phyloP scores from a whole-genome alignment of 495 filamentous ascomycete genomes.

The Podospora bellae-mahoneyi region DNA sequence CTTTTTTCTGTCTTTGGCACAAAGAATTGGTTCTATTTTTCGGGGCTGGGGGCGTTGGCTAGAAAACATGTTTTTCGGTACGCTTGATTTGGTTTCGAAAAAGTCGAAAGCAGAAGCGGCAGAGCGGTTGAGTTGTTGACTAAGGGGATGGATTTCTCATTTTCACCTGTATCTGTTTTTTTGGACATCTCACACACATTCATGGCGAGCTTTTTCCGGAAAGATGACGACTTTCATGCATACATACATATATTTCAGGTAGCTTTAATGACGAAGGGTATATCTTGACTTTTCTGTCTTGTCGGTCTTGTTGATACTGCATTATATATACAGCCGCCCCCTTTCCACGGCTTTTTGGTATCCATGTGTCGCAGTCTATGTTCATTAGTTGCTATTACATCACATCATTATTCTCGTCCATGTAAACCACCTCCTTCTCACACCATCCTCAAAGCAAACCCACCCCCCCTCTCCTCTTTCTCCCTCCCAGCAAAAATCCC shows the following conservation, averaged over 20 bases:
- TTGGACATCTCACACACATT: slow-evolving; percentile 29
- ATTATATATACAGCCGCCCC: background rate
- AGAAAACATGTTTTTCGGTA: background rate
- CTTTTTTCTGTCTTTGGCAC: slow-evolving; percentile 2
- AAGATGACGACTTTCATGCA: slow-evolving; percentile 24
- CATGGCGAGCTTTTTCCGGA: background rate
- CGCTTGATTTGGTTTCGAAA: background rate
- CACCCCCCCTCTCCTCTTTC: slow-evolving; percentile 71
- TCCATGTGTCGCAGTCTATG: background rate
- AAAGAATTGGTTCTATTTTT: background rate
- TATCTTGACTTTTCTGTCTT: slow-evolving; percentile 18
- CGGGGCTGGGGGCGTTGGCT: slow-evolving; percentile 12
- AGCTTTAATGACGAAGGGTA: slow-evolving; percentile 27
- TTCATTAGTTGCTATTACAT: background rate
- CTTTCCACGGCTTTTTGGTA: too few species aligned
- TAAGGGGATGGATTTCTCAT: background rate
- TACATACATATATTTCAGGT: slow-evolving; percentile 29
- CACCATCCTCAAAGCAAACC: slow-evolving; percentile 75
- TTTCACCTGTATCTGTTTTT: background rate
- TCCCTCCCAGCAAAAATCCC: slow-evolving; percentile 71
- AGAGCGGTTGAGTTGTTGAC: background rate
- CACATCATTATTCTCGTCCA: background rate
- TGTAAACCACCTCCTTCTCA: background rate
- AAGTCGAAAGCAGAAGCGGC: background rate
- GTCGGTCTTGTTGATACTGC: background rate